Base-by-base conservation (phyloP, 768 basidiomycete genomes). In the Brasilioporus rufonigricans region DNA sequence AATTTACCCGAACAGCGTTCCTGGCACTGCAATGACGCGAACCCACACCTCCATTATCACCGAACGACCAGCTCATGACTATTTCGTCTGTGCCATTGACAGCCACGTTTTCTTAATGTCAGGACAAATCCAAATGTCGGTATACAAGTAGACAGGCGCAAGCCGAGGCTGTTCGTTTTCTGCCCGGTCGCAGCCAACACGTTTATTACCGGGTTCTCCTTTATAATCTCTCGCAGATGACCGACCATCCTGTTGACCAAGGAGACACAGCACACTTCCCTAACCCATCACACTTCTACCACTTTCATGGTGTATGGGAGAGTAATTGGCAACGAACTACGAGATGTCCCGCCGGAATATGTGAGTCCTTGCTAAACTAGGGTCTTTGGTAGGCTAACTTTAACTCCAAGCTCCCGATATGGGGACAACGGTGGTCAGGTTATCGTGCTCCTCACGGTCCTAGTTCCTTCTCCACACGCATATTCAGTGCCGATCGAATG, bases 401-500 rank as follows among this genome's bases (percentile, higher is more conserved):
- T 32, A 16, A 32, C 36, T 44, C 26, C 48, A 61, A 70, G 68
- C 56, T 72, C 31, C 64, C 68, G 16, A 53, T 70, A 52, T 72
- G 70, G 70, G 70, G 70, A 54, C 66, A 68, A 50, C 64, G 68
- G 31, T 70, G 68, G 68, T 50, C 61, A 29, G 50, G 57, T 16
- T 56, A 64, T 51, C 61, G 56, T 57, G 39, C 38, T 51, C 61
- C 68, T 46, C 57, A 48, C 33, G 64, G 68, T 16, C 65, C 68
- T 29, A 70, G 68, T 33, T 43, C 59, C 21, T 70, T 67, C 47
- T 65, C 58, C 31, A 62, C 52, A 3, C 63, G 60, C 48, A 27
- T 57, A 52, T 58, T 68, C 52, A 52, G 36, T 35, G 54, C 44
- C 53, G 53, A 58, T 51, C 57, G 26, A 31, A 68, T 65, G 63